These are phyloP conservation scores for Boeremia lycopersici DNA, from an alignment of 2,329 filamentous ascomycete species.

Conservation along the genomic window DNA sequence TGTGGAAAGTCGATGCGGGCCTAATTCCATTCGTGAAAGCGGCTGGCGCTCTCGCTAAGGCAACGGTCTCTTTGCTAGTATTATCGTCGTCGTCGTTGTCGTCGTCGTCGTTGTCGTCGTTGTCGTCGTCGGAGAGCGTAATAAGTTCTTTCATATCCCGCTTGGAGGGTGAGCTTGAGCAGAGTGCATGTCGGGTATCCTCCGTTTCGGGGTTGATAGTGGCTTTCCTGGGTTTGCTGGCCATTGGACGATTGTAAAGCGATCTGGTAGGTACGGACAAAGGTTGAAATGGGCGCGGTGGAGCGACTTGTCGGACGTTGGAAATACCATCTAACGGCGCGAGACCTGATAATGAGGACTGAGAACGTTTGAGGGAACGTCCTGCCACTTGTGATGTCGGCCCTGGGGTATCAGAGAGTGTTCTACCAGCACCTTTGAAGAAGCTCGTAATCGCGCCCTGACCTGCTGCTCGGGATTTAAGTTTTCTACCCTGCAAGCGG, in stretches of 20 bases:
- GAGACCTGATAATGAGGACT: constrained; percentile 22
- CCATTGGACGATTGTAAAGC: constrained; percentile 41
- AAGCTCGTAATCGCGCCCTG: constrained; percentile 61
- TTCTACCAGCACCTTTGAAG: constrained; percentile 49
- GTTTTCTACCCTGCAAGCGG: constrained; percentile 21
- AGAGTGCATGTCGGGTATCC: constrained; percentile 55
- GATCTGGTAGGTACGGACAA: constrained; percentile 39
- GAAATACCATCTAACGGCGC: constrained; percentile 42
- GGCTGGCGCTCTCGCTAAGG: constrained; percentile 14
- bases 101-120: constrained; percentile 11
- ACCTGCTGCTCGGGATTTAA: constrained; percentile 50
- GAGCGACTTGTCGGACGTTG: constrained; percentile 28
- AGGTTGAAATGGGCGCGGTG: constrained; percentile 29
- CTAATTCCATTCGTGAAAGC: constrained; percentile 28
- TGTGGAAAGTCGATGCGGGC: constrained; percentile 52
- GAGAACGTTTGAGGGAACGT: constrained; percentile 27
- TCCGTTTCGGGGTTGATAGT: constrained; percentile 28
- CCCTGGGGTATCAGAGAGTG: constrained; percentile 18
- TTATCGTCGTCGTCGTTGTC: constrained; percentile 9
- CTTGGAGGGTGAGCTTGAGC: constrained; percentile 52
- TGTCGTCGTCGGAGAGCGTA: constrained; percentile 4
- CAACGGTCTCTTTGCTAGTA: constrained; percentile 9
- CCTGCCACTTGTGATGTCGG: constrained; percentile 3
- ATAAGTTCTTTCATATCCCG: constrained; percentile 26
- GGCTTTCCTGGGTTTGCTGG: constrained; percentile 35